Conservation (phyloP, 352 stramenopile species). For the Lagenidium sp. region DNA sequence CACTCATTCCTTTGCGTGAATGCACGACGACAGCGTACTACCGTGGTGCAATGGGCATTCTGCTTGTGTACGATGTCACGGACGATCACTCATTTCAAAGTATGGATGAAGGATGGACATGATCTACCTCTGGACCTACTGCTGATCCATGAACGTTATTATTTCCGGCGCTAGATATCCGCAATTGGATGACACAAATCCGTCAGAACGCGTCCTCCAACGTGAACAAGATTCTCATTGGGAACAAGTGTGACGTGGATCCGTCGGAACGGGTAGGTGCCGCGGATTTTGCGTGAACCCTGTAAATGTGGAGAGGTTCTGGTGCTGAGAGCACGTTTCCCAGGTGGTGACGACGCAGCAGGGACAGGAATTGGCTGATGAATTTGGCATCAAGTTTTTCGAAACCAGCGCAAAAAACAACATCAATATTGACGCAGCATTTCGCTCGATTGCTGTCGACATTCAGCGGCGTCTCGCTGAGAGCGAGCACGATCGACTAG, state of each 20-base stretch:
- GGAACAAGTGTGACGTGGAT: conserved; percentile 99
- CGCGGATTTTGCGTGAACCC: background rate
- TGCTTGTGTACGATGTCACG: conserved; percentile 91
- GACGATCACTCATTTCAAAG: conserved; percentile 89
- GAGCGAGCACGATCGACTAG: conserved; percentile 85
- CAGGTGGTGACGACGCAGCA: conserved; percentile 90
- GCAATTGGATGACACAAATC: conserved; percentile 90
- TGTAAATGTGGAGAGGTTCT: background rate
- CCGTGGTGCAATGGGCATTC: conserved; percentile 85
- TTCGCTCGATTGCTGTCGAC: conserved; percentile 83
- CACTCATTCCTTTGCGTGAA: background rate
- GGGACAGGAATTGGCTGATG: conserved; percentile 87
- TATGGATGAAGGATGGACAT: too few species aligned
- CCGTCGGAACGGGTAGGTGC: conserved; percentile 87
- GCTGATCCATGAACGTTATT: background rate
- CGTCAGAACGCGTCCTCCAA: conserved; percentile 98
- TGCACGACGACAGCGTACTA: conserved; percentile 73
- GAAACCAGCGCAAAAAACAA: conserved; percentile 93
- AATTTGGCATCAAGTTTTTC: conserved; percentile 94
- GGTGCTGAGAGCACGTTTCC: conserved; percentile 13
- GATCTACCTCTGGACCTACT: too few species aligned
- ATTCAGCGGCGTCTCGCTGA: conserved; percentile 84
- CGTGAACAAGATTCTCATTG: conserved; percentile 99
- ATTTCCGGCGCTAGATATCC: conserved; percentile 45
- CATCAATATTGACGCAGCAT: conserved; percentile 88